These are phyloP conservation scores for Hypoxylon fuscum DNA, from an alignment of 495 filamentous ascomycete species.

Conservation along the genomic window DNA sequence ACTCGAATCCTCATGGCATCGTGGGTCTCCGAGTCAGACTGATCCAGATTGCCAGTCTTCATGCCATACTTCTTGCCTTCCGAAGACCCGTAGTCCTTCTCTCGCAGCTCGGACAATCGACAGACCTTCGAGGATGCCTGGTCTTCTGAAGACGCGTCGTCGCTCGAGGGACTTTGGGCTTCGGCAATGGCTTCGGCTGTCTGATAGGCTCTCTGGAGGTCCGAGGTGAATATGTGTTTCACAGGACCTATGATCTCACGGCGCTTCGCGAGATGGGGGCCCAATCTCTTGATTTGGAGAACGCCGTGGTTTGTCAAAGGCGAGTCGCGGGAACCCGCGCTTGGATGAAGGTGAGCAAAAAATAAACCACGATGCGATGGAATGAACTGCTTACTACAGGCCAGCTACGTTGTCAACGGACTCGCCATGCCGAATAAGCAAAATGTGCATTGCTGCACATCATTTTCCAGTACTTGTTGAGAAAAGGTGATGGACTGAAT, in stretches of 20 bases:
- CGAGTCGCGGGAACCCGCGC: slow-evolving; percentile 82
- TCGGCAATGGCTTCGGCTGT: slow-evolving; percentile 74
- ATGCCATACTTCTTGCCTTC: slow-evolving; percentile 67
- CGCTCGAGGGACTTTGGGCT: slow-evolving; percentile 50
- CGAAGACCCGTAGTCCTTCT: slow-evolving; percentile 73
- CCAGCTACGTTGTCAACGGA: slow-evolving; percentile 86
- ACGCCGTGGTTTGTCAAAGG: slow-evolving; percentile 82
- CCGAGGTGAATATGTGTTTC: slow-evolving; percentile 78
- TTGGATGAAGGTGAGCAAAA: slow-evolving; percentile 50
- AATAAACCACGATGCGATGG: neutral
- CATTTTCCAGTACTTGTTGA: slow-evolving; percentile 19
- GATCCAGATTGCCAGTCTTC: slow-evolving; percentile 29
- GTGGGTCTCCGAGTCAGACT: slow-evolving; percentile 58
- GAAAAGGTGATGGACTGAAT: neutral
- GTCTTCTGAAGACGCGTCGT: slow-evolving; percentile 9
- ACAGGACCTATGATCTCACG: slow-evolving; percentile 54
- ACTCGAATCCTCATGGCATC: slow-evolving; percentile 71
- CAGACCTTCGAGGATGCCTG: slow-evolving; percentile 46
- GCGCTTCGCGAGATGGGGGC: slow-evolving; percentile 62
- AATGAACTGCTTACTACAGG: slow-evolving; percentile 64
- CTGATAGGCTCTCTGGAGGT: slow-evolving; percentile 74
- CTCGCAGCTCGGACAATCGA: slow-evolving; percentile 65
- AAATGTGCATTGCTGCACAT: slow-evolving; percentile 65
- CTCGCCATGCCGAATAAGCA: slow-evolving; percentile 87
- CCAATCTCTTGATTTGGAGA: slow-evolving; percentile 75